Base-by-base conservation (phyloP, 768 basidiomycete genomes). In the Tylopilus vinaceipallidus region DNA sequence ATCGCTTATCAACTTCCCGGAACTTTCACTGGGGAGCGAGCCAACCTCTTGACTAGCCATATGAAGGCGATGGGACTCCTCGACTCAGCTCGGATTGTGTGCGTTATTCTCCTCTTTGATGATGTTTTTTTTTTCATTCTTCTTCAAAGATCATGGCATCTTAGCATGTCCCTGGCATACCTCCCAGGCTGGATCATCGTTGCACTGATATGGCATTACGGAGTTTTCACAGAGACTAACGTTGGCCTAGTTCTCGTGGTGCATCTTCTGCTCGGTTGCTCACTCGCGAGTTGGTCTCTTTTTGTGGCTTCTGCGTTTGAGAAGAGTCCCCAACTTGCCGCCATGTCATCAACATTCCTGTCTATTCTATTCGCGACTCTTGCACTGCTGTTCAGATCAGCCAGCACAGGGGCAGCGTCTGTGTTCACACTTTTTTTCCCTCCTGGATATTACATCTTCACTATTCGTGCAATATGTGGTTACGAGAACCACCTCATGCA, bases 1-100 rank as follows among this genome's bases (percentile, higher is more conserved):
- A 84, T 91, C 37, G 74, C 82, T 0, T 91, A 91, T 60, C 89
- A 91, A 54, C 76, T 89, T 2, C 84, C 88, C 12, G 89, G 88
- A 3, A 75, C 83, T 8, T 78, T 86, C 37, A 72, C 82, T 12
- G 75, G 74, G 6, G 89, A 91, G 63, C 75, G 87, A 36, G 82
- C 88, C 0, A 75, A 71, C 45, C 66, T 78, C 13, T 63, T 91
- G 27, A 88, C 89, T 0, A 70, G 79, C 8, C 86, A 91, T 59
- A 80, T 91, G 75, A 84, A 84, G 60, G 86, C 80, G 3, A 91
- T 91, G 89, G 89, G 89, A 9, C 73, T 90, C 13, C 66, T 78
- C 7, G 86, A 89, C 58, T 80, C 80, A 0, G 86, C 88, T 12
- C 75, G 86, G 33, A 78, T 87, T 40, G 51, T 81, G 78, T 81